Evolutionary conservation across 2,329 filamentous ascomycete species (phyloP).

Genomic region (Penicillium nordicum): DNA sequence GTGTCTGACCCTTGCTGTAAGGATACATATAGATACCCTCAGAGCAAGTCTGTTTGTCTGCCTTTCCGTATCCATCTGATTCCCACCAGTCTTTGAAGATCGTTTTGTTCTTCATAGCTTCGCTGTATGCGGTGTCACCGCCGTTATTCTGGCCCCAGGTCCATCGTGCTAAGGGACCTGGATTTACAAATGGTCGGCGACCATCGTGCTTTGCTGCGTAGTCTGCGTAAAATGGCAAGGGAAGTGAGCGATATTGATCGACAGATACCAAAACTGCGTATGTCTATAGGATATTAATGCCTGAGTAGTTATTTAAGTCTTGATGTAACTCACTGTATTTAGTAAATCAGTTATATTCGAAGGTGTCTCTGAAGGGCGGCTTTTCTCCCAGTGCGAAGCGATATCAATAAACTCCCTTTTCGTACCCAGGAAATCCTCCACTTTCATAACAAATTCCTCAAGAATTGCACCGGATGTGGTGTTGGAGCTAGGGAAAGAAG

Average conservation of each 20-base stretch:
- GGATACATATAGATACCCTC: constrained; percentile 31
- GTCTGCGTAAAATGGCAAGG: constrained; percentile 26
- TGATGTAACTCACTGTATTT: constrained; percentile 1
- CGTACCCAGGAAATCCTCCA: constrained; percentile 26
- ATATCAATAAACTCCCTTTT: constrained; percentile 29
- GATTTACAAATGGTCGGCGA: constrained; percentile 29
- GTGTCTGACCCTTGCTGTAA: constrained; percentile 15
- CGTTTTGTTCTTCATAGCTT: constrained; percentile 33
- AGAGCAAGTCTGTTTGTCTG: constrained; percentile 28
- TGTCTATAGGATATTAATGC: constrained; percentile 6
- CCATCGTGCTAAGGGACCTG: constrained; percentile 27
- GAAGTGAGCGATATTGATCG: constrained; percentile 18
- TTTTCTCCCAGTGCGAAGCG: constrained; percentile 23
- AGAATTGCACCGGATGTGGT: constrained; percentile 26
- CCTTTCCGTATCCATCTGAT: constrained; percentile 22
- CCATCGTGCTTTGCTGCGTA: constrained; percentile 23
- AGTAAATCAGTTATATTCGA: constrained; percentile 8
- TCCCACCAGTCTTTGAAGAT: constrained; percentile 36
- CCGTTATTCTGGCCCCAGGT: constrained; percentile 18
- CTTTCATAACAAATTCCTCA: constrained; percentile 19
- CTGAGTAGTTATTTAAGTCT: neutral
- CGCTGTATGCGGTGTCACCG: constrained; percentile 17
- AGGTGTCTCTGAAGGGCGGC: constrained; percentile 13
- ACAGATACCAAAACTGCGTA: constrained; percentile 20
- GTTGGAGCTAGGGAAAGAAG: constrained; percentile 11